Percentiles rank a stretch among this genome's conserved stretches.
Evolutionary conservation across 306 rosid genomes (phyloP).

Genomic region (Inga oerstediana): DNA sequence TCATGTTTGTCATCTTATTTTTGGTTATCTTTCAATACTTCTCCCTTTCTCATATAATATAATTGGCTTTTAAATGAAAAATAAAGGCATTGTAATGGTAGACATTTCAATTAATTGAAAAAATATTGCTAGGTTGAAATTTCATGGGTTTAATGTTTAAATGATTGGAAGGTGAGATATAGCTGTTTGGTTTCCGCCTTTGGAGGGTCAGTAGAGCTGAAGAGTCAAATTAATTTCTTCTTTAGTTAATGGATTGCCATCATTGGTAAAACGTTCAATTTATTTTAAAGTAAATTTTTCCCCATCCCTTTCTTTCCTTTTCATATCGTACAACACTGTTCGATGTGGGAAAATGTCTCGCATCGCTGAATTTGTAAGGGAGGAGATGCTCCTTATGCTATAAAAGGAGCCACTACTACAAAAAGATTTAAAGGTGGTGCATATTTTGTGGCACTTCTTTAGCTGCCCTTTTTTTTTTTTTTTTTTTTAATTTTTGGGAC

Average conservation of each 20-base stretch:
- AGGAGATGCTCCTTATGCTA: no score
- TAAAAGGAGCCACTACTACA: no score
- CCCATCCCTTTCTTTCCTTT: background rate
- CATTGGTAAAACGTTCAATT: background rate
- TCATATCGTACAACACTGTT: background rate
- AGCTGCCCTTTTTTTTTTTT: no score
- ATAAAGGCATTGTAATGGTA: background rate
- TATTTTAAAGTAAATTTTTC: background rate
- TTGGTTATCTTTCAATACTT: background rate
- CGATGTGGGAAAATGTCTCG: no score
- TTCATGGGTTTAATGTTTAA: background rate
- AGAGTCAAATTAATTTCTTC: background rate
- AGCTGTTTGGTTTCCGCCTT: background rate
- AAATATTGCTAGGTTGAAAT: background rate
- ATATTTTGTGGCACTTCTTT: no score
- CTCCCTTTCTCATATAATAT: no score
- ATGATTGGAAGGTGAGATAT: background rate
- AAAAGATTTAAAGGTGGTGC: no score
- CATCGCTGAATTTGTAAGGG: no score
- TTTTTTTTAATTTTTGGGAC: no score
- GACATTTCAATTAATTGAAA: background rate
- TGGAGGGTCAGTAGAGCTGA: background rate
- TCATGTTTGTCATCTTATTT: no score
- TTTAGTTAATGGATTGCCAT: constrained; percentile 4
- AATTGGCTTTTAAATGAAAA: background rate